Evolutionary conservation across 148 eudicot species (phyloP).

Genomic region (Pharnaceum exiguum): DNA sequence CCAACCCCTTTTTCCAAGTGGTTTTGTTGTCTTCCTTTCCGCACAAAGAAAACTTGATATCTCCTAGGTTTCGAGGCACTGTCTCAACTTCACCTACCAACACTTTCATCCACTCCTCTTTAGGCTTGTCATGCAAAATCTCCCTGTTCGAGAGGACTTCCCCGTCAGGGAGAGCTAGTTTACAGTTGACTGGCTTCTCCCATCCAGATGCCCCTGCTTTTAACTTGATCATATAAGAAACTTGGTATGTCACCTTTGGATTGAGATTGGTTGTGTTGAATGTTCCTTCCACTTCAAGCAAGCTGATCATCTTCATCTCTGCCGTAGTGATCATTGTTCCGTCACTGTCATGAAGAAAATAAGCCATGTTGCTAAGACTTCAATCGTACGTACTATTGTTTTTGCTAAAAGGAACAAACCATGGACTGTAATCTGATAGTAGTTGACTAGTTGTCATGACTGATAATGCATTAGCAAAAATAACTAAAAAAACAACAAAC

Average conservation of each 20-base stretch:
- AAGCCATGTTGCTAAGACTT: neutral
- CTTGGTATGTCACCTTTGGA: slow-evolving; percentile 43
- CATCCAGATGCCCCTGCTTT: slow-evolving; percentile 52
- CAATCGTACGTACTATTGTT: neutral
- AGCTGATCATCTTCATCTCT: slow-evolving; percentile 48
- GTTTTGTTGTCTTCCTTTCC: slow-evolving; percentile 59
- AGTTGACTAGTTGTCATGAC: too few species aligned
- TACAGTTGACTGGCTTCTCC: slow-evolving; percentile 59
- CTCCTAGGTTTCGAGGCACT: slow-evolving; percentile 30
- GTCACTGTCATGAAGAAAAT: slow-evolving; percentile 29
- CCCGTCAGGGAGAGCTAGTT: slow-evolving; percentile 59
- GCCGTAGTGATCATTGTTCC: slow-evolving; percentile 39
- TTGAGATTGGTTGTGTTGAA: slow-evolving; percentile 37
- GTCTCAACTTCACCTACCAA: slow-evolving; percentile 44
- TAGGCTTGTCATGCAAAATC: slow-evolving; percentile 43
- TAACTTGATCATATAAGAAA: slow-evolving; percentile 46
- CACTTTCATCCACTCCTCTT: slow-evolving; percentile 58
- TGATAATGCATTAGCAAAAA: too few species aligned
- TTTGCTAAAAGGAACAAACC: too few species aligned
- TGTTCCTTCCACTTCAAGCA: slow-evolving; percentile 73
- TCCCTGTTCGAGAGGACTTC: slow-evolving; percentile 45
- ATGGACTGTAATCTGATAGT: too few species aligned
- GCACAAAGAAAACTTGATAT: slow-evolving; percentile 54
- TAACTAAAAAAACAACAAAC: too few species aligned
- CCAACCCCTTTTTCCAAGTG: slow-evolving; percentile 70